A percentile compares a stretch with the other conserved stretches of the same genome.
Conservation (phyloP, 164 flowering plant species). For the Magnolia kwangsiensis region DNA sequence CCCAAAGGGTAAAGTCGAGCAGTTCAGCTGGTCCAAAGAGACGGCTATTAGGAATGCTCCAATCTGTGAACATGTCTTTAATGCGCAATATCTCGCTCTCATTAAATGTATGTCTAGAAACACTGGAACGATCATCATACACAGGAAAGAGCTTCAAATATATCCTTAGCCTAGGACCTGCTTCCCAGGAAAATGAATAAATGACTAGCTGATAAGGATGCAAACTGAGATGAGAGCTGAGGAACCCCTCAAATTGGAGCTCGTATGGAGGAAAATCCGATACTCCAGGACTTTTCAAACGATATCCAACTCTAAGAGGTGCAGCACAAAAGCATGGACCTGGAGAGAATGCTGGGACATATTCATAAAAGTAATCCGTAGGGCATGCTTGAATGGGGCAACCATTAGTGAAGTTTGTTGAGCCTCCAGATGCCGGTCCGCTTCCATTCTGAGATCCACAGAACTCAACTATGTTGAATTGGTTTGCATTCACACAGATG, state of each 20-base stretch:
- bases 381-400: conserved; percentile 56
- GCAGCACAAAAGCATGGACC: conserved; percentile 62
- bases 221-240: conserved; percentile 50
- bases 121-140: conserved; percentile 17
- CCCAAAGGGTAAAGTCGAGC: conserved; percentile 51
- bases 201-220: conserved; percentile 49
- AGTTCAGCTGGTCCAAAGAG: conserved; percentile 88
- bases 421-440: conserved; percentile 4
- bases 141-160: conserved; percentile 61
- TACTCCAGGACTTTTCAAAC: conserved; percentile 89
- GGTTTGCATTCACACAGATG: conserved; percentile 40
- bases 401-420: conserved; percentile 6
- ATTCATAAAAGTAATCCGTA: conserved; percentile 34
- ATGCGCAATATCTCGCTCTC: conserved; percentile 59
- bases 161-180: conserved; percentile 77
- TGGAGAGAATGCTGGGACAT: conserved; percentile 36
- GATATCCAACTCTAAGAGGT: conserved; percentile 72
- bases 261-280: conserved; percentile 50
- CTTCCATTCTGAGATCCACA: conserved; percentile 34
- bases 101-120: conserved; percentile 30
- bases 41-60: conserved; percentile 51
- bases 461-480: conserved; percentile 34
- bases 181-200: conserved; percentile 45
- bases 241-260: conserved; percentile 36
- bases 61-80: conserved; percentile 52